Conservation (phyloP, 306 rosid genomes). For the Mimosa bimucronata region DNA sequence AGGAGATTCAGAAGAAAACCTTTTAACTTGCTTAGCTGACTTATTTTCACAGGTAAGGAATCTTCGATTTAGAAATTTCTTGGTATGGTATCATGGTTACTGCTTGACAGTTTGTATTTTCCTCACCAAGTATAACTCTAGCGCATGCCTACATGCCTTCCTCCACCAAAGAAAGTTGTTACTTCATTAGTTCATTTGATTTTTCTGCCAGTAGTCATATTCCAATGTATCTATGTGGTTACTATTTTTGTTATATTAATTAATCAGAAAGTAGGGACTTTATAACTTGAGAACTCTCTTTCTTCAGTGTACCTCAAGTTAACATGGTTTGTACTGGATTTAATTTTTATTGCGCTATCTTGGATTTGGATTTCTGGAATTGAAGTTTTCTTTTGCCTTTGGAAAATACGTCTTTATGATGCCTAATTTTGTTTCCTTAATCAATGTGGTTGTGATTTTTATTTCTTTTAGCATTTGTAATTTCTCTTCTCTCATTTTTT, state of each 20-base stretch:
- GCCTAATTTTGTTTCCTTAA: not conserved
- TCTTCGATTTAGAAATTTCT: constrained; percentile 30
- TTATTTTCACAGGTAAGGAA: constrained; percentile 84
- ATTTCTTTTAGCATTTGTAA: not conserved
- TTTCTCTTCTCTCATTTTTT: not conserved
- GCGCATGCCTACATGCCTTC: not conserved
- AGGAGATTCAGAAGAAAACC: constrained; percentile 90
- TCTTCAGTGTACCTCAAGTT: not conserved
- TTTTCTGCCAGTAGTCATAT: constrained; percentile 13
- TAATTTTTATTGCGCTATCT: not conserved
- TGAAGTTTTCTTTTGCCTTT: not conserved
- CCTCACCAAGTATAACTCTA: not conserved
- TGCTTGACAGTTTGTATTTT: constrained; percentile 30
- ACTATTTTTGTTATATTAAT: constrained; percentile 6
- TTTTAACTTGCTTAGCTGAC: constrained; percentile 95
- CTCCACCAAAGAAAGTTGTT: not conserved
- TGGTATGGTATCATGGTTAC: not conserved
- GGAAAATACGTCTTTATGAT: not conserved
- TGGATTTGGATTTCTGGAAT: not conserved
- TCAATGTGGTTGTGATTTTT: not conserved
- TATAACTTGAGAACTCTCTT: not conserved
- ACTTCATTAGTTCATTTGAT: constrained; percentile 5
- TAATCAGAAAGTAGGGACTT: not conserved
- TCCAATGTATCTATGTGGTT: not conserved
- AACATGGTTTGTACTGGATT: not conserved